phyloP scores from a whole-genome alignment of 2,329 filamentous ascomycete species.

The Lecanicillium sp. region DNA sequence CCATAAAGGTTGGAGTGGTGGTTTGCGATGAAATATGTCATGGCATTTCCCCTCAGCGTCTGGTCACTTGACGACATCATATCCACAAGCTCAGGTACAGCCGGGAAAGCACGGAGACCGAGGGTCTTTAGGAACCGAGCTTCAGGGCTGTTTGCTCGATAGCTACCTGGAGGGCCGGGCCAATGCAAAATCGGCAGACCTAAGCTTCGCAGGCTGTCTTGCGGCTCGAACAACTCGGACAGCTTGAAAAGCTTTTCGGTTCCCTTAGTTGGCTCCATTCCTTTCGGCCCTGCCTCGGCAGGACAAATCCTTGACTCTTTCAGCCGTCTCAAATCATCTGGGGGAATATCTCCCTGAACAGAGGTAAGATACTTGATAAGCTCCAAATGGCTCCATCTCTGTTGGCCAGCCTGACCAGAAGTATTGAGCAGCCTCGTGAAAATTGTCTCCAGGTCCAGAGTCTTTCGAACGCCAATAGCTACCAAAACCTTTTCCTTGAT shows the following conservation, averaged over 20 bases:
- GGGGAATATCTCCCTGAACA: constrained; percentile 80
- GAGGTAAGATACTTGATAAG: constrained; percentile 90
- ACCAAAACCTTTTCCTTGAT: constrained; percentile 87
- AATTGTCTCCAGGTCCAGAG: constrained; percentile 86
- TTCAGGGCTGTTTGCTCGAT: constrained; percentile 58
- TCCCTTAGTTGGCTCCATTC: constrained; percentile 44
- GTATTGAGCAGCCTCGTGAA: constrained; percentile 74
- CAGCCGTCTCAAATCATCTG: constrained; percentile 70
- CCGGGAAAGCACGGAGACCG: constrained; percentile 65
- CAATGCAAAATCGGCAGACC: constrained; percentile 73
- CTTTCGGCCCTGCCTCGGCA: constrained; percentile 55
- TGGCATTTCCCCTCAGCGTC: constrained; percentile 55
- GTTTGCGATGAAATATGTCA: constrained; percentile 76
- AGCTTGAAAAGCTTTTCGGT: constrained; percentile 57
- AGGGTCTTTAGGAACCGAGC: constrained; percentile 64
- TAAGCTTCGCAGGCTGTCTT: constrained; percentile 59
- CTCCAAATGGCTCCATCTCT: constrained; percentile 86
- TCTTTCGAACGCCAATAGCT: constrained; percentile 85
- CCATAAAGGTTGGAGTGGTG: constrained; percentile 72
- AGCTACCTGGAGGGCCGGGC: constrained; percentile 59
- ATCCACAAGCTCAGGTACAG: constrained; percentile 64
- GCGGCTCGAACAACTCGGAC: constrained; percentile 75
- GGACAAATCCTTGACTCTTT: constrained; percentile 74
- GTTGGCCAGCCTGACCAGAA: constrained; percentile 41
- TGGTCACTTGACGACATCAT: constrained; percentile 62